Percentiles rank a stretch among this genome's conserved stretches.
Conservation (phyloP, 176 grass and related monocot species). For the Carex myosuroides region DNA sequence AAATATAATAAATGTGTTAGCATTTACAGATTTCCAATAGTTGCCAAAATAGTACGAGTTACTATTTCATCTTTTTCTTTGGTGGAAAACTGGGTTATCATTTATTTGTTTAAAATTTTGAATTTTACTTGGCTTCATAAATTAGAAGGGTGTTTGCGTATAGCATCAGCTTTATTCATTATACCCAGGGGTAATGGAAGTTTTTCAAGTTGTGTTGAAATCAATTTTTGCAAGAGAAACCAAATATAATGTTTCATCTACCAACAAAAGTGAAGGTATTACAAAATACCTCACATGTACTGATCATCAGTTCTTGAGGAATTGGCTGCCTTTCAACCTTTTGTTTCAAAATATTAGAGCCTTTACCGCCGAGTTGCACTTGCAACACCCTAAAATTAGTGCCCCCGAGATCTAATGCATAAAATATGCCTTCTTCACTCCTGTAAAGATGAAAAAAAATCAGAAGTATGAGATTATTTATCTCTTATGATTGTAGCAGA, state of each 20-base stretch:
- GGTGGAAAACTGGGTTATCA: not conserved
- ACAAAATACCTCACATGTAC: slow-evolving; percentile 58
- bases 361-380: slow-evolving; percentile 54
- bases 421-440: slow-evolving; percentile 77
- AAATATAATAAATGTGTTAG: no score
- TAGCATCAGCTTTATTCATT: not conserved
- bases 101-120: not conserved
- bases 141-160: not conserved
- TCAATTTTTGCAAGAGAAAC: not conserved
- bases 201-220: not conserved
- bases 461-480: not conserved
- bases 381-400: slow-evolving; percentile 83
- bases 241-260: not conserved
- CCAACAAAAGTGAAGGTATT: not conserved
- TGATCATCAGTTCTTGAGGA: slow-evolving; percentile 53
- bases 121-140: not conserved
- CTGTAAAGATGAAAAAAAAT: slow-evolving; percentile 25
- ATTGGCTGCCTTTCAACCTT: slow-evolving; percentile 58
- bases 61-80: not conserved
- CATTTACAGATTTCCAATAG: not conserved
- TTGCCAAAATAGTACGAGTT: not conserved
- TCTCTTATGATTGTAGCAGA: not conserved
- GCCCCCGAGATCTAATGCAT: slow-evolving; percentile 76
- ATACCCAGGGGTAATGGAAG: not conserved
- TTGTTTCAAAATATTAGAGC: slow-evolving; percentile 44